Evolutionary conservation across 1,284 basidiomycete species (phyloP), one percentile per base, ranked within the genome.

Genomic region (Microbotryum violaceum): DNA sequence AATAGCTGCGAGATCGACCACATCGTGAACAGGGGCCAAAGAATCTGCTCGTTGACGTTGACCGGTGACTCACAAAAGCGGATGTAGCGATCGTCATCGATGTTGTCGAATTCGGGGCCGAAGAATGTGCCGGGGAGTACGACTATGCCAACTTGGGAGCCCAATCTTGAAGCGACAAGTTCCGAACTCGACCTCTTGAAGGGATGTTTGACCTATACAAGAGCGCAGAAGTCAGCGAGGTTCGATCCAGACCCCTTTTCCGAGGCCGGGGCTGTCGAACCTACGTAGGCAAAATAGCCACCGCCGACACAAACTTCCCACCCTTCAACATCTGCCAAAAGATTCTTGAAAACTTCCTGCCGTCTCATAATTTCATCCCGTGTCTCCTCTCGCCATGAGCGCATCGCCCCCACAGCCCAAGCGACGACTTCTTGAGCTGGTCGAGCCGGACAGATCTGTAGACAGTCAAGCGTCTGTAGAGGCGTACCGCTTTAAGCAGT

Each of bases 371-470:
- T 78, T 2, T 79, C 79, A 5, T 70, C 68, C 2, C 84, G 82
- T 1, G 80, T 81, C 8, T 74, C 73, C 20, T 72, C 73, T 46
- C 91, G 79, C 72, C 83, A 64, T 33, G 33, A 31, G 4, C 62
- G 29, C 18, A 56, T 57, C 4, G 51, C 60, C 4, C 58, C 56
- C 21, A 71, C 57, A 0, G 70, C 65, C 66, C 70, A 70, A 0
- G 81, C 79, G 10, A 90, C 79, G 0, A 85, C 86, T 12, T 83
- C 73, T 72, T 91, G 89, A 7, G 85, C 79, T 2, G 85, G 80
- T 5, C 85, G 81, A 18, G 88, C 85, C 0, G 88, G 79, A 70
- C 89, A 90, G 61, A 91, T 88, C 66, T 82, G 81, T 55, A 91
- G 79, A 68, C 85, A 88, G 75, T 93, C 91, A 16, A 88, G 80